A percentile compares a stretch with the other conserved stretches of the same genome.
Conservation (phyloP, 371 early-diverging fungal species). For the Apophysomyces sp. region DNA sequence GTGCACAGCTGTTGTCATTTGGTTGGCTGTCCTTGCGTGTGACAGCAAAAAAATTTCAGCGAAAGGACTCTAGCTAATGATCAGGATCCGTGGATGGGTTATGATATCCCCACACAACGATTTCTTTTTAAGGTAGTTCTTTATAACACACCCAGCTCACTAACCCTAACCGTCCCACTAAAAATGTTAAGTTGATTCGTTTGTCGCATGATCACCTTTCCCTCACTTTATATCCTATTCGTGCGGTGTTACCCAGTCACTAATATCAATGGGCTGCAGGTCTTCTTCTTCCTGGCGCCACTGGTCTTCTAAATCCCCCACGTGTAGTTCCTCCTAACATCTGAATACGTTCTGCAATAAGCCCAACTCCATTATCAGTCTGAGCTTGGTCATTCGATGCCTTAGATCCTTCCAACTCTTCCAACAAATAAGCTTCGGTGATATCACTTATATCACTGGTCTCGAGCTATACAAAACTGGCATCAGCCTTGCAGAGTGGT, state of each 20-base stretch:
- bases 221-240: background rate
- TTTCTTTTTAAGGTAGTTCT: too few species aligned
- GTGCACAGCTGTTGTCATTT: background rate
- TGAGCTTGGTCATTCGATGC: conserved; percentile 2
- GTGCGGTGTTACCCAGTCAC: background rate
- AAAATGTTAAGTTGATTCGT: background rate
- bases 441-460: conserved; percentile 70
- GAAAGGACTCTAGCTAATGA: background rate
- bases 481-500: background rate
- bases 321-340: conserved; percentile 37
- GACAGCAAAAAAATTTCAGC: conserved; percentile 1
- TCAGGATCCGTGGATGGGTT: too few species aligned
- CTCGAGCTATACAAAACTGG: conserved; percentile 51
- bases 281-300: conserved; percentile 52
- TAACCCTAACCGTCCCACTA: background rate
- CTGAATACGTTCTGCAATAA: conserved; percentile 43
- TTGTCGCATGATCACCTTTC: background rate
- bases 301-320: conserved; percentile 49
- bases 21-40: conserved; percentile 3
- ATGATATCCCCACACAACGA: too few species aligned
- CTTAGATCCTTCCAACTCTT: conserved; percentile 48
- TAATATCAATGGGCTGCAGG: conserved; percentile 10
- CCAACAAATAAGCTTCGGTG: conserved; percentile 53
- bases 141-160: background rate
- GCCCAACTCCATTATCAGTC: conserved; percentile 9